Percentiles rank a stretch among this genome's conserved stretches.
These are phyloP conservation scores for Acanthamoeba sp. DNA, from an alignment of 208 protist genomes.

Conservation along the genomic window DNA sequence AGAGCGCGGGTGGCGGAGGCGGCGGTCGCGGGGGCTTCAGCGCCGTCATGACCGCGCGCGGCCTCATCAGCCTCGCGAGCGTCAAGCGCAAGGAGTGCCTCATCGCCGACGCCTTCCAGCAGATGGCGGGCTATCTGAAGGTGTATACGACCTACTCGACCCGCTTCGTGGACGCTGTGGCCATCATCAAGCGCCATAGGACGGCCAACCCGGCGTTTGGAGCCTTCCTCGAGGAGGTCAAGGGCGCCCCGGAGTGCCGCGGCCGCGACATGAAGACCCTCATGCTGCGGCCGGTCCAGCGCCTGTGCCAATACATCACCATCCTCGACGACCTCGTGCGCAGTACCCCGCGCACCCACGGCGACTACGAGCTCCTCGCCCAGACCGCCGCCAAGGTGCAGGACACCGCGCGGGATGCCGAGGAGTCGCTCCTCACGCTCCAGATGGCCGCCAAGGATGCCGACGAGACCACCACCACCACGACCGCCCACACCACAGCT, in stretches of 20 bases:
- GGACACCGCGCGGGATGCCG: neutral
- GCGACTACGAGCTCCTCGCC: neutral
- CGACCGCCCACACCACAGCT: neutral
- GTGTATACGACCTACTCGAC: constrained; percentile 36
- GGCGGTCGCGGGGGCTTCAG: neutral
- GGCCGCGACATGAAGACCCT: constrained; percentile 49
- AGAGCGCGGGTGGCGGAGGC: neutral
- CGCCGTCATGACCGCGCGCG: neutral
- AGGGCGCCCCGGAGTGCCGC: constrained; percentile 41
- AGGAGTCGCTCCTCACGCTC: constrained; percentile 1
- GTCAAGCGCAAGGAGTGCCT: constrained; percentile 42
- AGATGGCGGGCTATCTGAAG: constrained; percentile 43
- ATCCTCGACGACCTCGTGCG: constrained; percentile 27
- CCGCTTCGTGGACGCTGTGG: constrained; percentile 16
- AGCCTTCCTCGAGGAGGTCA: constrained; percentile 45
- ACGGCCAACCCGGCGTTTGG: neutral
- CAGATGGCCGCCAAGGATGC: neutral
- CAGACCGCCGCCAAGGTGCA: neutral
- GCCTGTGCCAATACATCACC: constrained; percentile 49
- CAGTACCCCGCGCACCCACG: constrained; percentile 1
- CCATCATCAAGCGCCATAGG: neutral
- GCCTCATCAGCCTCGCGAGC: neutral
- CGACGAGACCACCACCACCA: neutral
- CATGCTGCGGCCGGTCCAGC: constrained; percentile 30
- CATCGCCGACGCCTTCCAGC: constrained; percentile 34